Percentiles rank a stretch among this genome's conserved stretches.
Conservation (phyloP, 768 basidiomycete species). For the Dioszegia hungarica region DNA sequence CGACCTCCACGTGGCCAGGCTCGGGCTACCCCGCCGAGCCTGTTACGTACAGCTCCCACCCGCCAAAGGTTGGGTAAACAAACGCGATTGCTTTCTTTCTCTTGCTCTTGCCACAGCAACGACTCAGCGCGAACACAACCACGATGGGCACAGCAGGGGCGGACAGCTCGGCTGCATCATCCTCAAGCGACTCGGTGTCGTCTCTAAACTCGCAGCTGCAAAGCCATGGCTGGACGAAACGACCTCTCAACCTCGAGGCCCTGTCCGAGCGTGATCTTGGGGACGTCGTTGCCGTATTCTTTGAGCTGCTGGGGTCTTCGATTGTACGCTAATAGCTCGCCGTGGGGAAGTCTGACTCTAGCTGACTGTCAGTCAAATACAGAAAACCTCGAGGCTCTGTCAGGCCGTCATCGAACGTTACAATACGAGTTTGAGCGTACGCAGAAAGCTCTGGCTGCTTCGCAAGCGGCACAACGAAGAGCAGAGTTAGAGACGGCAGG, state of each 20-base stretch:
- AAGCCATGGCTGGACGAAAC: slow-evolving; percentile 34
- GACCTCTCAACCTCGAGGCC: slow-evolving; percentile 24
- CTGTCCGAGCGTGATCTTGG: slow-evolving; percentile 20
- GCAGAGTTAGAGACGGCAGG: slow-evolving; percentile 23
- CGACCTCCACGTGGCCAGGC: too few relatives aligned
- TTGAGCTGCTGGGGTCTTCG: slow-evolving; percentile 31
- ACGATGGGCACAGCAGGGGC: background rate
- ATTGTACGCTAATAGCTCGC: slow-evolving; percentile 18
- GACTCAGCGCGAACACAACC: background rate
- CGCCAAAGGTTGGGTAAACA: background rate
- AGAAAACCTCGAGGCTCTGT: slow-evolving; percentile 26
- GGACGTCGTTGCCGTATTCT: slow-evolving; percentile 30
- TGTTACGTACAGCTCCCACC: background rate
- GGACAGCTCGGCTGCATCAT: background rate
- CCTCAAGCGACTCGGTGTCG: slow-evolving; percentile 13
- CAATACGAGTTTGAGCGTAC: slow-evolving; percentile 35
- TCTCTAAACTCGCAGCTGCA: slow-evolving; percentile 35
- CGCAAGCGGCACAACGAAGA: slow-evolving; percentile 3
- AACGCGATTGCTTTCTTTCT: background rate
- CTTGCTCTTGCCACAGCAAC: background rate
- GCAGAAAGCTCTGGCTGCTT: slow-evolving; percentile 6
- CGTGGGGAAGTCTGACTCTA: background rate
- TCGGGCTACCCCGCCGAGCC: too few relatives aligned
- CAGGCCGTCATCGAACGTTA: slow-evolving; percentile 27
- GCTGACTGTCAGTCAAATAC: slow-evolving; percentile 23